phyloP scores from a whole-genome alignment of 768 basidiomycete species.

The Pisolithus microcarpus region DNA sequence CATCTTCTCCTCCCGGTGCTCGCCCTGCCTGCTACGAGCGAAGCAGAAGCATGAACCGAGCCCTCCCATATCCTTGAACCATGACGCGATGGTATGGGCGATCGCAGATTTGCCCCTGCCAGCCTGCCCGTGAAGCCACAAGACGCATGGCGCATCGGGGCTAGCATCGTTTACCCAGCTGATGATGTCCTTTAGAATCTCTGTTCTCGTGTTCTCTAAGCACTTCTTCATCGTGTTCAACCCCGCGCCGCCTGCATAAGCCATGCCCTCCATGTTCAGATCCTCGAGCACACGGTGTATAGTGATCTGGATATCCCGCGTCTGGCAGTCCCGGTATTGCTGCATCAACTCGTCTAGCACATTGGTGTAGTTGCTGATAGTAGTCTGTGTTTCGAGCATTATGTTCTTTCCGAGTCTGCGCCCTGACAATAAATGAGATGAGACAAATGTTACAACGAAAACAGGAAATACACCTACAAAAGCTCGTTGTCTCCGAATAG shows the following conservation, averaged over 20 bases:
- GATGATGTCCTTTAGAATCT: neutral
- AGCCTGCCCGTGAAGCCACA: neutral
- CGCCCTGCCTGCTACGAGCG: neutral
- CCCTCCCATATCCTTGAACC: neutral
- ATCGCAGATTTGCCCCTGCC: neutral
- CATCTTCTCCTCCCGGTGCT: neutral
- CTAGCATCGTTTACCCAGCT: neutral
- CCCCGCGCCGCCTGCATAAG: neutral
- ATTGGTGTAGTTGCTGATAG: neutral
- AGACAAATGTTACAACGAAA: neutral
- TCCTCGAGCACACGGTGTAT: neutral
- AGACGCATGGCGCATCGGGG: neutral
- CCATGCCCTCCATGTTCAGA: neutral
- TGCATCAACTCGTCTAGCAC: neutral
- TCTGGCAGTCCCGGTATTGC: neutral
- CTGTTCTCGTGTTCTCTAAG: neutral
- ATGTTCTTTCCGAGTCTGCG: neutral
- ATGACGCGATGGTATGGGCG: neutral
- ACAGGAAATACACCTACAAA: neutral
- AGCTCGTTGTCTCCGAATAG: neutral
- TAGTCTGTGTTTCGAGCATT: neutral
- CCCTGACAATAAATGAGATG: neutral
- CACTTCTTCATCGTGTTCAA: neutral
- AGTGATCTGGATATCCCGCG: neutral
- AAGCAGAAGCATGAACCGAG: slow-evolving; percentile 1